phyloP scores from a whole-genome alignment of 2,329 filamentous ascomycete species.

The Neofusicoccum ribis region DNA sequence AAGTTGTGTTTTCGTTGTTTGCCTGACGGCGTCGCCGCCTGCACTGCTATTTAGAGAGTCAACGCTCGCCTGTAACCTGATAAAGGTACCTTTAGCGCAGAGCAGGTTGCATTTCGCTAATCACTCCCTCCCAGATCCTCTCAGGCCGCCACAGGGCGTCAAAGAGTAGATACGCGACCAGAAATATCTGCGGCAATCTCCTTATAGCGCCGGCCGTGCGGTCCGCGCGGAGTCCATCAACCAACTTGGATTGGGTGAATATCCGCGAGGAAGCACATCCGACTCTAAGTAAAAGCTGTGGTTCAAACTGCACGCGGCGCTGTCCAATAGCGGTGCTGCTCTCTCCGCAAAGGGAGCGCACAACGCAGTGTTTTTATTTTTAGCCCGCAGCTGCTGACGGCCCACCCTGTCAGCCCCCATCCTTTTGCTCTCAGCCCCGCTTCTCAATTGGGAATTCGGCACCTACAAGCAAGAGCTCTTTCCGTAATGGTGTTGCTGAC shows the following conservation, averaged over 20 bases:
- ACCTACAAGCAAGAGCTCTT: background rate
- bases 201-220: background rate
- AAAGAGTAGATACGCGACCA: background rate
- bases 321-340: background rate
- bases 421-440: background rate
- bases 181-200: background rate
- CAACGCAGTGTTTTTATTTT: background rate
- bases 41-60: background rate
- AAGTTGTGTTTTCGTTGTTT: background rate
- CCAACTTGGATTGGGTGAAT: background rate
- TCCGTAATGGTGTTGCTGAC: constrained; percentile 11
- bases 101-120: no score
- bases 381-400: constrained; percentile 3
- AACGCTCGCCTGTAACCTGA: background rate
- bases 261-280: background rate
- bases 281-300: background rate
- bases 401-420: background rate
- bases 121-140: no score
- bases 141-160: background rate
- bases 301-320: background rate
- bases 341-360: background rate
- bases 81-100: no score
- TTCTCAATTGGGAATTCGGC: background rate
- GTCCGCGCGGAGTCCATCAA: background rate
- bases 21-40: background rate